Conservation (phyloP, 2,329 filamentous ascomycete species). For the Fusarium chuoi region DNA sequence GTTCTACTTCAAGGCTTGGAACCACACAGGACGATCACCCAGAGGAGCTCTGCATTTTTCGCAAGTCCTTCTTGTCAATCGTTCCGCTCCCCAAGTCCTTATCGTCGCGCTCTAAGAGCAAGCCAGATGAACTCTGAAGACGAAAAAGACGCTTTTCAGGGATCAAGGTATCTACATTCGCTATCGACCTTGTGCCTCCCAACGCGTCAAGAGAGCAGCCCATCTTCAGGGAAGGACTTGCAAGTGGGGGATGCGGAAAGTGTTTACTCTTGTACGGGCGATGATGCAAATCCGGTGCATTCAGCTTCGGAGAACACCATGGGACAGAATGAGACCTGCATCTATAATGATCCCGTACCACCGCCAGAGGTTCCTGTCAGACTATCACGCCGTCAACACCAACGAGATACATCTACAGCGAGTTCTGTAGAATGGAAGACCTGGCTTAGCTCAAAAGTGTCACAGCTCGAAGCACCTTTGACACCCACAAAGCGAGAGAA, state of each 20-base stretch:
- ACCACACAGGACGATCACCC: conserved; percentile 47
- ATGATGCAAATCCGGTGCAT: conserved; percentile 28
- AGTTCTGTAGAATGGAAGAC: conserved; percentile 66
- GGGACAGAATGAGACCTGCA: background rate
- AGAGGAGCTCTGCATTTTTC: conserved; percentile 62
- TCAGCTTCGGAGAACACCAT: background rate
- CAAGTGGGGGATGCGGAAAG: conserved; percentile 58
- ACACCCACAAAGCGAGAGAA: conserved; percentile 18
- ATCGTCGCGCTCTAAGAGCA: conserved; percentile 61
- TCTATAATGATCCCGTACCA: conserved; percentile 18
- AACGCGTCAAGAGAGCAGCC: conserved; percentile 52
- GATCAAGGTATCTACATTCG: conserved; percentile 53
- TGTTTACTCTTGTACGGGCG: conserved; percentile 55
- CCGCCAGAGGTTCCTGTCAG: conserved; percentile 13
- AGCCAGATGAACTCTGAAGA: conserved; percentile 54
- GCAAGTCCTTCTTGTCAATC: conserved; percentile 62
- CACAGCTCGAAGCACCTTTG: conserved; percentile 54
- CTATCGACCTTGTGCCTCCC: conserved; percentile 54
- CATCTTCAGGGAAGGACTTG: conserved; percentile 52
- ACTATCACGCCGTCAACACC: conserved; percentile 41
- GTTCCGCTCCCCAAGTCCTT: conserved; percentile 66
- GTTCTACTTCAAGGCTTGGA: conserved; percentile 18
- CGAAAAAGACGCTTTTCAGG: conserved; percentile 40
- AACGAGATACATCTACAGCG: conserved; percentile 53
- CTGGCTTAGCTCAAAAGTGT: conserved; percentile 63